Evolutionary conservation across 2,329 filamentous ascomycete genomes (phyloP).

Genomic region (Pyrenophora teres): DNA sequence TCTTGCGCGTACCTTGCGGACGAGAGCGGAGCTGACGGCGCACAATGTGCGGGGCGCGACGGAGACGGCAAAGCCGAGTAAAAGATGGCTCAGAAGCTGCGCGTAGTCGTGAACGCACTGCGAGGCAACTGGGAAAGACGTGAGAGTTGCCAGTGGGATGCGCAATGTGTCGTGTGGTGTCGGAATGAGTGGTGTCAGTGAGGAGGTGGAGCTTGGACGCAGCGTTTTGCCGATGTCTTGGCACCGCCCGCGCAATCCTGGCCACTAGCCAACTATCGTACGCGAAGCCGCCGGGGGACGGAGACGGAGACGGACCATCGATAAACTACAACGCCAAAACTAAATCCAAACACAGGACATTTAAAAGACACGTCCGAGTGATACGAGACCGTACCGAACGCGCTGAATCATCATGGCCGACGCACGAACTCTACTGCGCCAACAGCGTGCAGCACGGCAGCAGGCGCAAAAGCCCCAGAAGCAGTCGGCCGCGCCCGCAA

Average conservation of each 20-base stretch:
- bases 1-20: constrained; percentile 25
- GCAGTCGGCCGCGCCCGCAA: constrained; percentile 35
- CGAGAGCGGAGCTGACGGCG: constrained; percentile 21
- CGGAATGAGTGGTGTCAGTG: constrained; percentile 27
- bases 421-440: constrained; percentile 46
- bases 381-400: neutral
- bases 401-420: constrained; percentile 39
- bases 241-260: constrained; percentile 12
- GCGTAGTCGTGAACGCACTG: constrained; percentile 14
- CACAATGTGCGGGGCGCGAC: constrained; percentile 18
- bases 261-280: constrained; percentile 7
- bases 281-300: neutral
- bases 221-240: constrained; percentile 29
- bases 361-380: neutral
- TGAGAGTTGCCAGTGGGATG: constrained; percentile 18
- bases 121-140: constrained; percentile 18
- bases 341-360: neutral
- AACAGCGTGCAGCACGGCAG: constrained; percentile 46
- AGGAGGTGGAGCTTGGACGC: constrained; percentile 36
- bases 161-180: constrained; percentile 38
- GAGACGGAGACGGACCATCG: no score
- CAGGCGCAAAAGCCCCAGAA: constrained; percentile 39
- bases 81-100: constrained; percentile 10
- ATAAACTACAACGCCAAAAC: no score
- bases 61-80: constrained; percentile 2